phyloP scores from a whole-genome alignment of 163 green algal species.

The Scenedesmus sp. region DNA sequence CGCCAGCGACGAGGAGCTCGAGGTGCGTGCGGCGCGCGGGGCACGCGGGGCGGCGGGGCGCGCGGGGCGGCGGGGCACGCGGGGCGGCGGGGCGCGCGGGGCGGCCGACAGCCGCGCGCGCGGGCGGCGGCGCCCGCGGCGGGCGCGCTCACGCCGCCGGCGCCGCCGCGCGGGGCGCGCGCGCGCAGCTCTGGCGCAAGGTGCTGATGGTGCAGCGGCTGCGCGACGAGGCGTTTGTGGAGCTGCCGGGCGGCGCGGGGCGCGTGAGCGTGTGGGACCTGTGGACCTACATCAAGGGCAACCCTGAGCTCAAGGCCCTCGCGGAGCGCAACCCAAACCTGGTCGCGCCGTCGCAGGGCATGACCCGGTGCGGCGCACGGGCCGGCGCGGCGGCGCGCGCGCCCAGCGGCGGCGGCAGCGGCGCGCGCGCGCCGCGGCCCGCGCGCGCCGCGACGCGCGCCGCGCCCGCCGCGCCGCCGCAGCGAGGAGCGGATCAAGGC shows the following conservation, averaged over 20 bases:
- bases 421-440: too few species aligned
- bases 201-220: slow-evolving; percentile 18
- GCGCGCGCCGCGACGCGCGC: too few species aligned
- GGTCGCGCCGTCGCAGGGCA: slow-evolving; percentile 16
- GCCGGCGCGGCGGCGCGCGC: too few species aligned
- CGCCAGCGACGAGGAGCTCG: slow-evolving; percentile 2
- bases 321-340: slow-evolving; percentile 16
- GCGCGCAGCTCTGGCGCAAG: slow-evolving; percentile 23
- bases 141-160: too few species aligned
- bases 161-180: not conserved
- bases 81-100: too few species aligned
- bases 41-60: too few species aligned
- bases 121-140: too few species aligned
- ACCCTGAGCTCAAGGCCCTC: slow-evolving; percentile 61
- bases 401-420: too few species aligned
- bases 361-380: slow-evolving; percentile 11
- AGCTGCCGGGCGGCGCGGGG: not conserved
- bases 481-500: slow-evolving; percentile 38
- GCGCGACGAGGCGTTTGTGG: slow-evolving; percentile 6
- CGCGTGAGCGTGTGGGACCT: slow-evolving; percentile 36
- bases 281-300: slow-evolving; percentile 53
- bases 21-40: too few species aligned
- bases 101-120: not conserved
- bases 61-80: too few species aligned
- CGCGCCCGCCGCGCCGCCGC: too few species aligned